Evolutionary conservation across 495 filamentous ascomycete species (phyloP).

Genomic region (Penicillium pancosmium): DNA sequence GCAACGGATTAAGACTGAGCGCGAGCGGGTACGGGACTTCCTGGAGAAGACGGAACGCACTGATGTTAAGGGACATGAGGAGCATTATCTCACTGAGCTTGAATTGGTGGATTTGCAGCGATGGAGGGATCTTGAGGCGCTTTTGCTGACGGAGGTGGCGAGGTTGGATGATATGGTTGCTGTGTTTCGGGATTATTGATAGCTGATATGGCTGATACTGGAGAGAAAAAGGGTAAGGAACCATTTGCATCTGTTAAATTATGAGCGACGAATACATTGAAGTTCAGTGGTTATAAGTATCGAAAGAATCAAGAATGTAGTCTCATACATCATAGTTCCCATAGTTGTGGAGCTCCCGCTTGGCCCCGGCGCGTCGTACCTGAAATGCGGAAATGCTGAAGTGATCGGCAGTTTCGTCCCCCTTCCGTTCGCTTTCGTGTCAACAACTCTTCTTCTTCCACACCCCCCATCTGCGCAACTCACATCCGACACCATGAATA

Average conservation of each 20-base stretch:
- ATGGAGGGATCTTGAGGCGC: conserved; percentile 73
- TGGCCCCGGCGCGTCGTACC: conserved; percentile 8
- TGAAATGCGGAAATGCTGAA: no score
- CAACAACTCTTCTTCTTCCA: conserved; percentile 27
- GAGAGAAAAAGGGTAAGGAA: no score
- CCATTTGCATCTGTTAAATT: no score
- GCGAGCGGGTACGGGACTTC: conserved; percentile 63
- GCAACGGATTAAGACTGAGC: conserved; percentile 74
- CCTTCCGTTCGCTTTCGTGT: conserved; percentile 33
- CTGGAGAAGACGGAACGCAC: conserved; percentile 76
- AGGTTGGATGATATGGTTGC: conserved; percentile 84
- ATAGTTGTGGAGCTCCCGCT: background rate
- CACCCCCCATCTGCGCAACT: background rate
- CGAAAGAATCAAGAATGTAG: no score
- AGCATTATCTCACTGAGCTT: conserved; percentile 68
- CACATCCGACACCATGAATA: conserved; percentile 65
- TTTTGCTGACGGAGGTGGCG: conserved; percentile 72
- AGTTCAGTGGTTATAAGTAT: no score
- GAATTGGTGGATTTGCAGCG: conserved; percentile 67
- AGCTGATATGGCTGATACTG: no score
- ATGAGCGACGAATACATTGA: no score
- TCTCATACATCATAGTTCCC: no score
- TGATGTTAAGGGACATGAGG: conserved; percentile 80
- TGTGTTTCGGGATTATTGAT: conserved; percentile 76
- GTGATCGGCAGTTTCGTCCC: conserved; percentile 28